Base-by-base conservation (phyloP, 1,139 yeast species). In the Geotrichum candidum region DNA sequence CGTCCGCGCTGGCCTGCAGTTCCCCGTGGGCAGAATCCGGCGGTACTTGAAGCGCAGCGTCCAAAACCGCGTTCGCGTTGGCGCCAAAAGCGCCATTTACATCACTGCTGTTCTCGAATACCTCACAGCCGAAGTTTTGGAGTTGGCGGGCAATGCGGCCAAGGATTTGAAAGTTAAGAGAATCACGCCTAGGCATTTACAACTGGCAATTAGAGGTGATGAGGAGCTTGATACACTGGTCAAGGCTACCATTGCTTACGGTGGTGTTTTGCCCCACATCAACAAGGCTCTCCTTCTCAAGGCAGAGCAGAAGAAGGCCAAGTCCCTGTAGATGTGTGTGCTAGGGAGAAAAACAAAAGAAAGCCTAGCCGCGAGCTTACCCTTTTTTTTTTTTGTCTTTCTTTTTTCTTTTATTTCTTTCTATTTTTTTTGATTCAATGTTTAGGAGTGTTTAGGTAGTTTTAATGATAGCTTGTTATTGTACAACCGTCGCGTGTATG, bases 201-300 rank as follows among this genome's bases (percentile, higher is more conserved):
- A 94, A 79, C 85, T 95, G 77, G 99, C 99, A 67, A 94, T 94
- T 73, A 89, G 99, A 80, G 98, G 98, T 68, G 99, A 95, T 79
- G 99, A 94, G 78, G 99, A 95, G 79, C 85, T 95, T 77, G 98
- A 94, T 80, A 88, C 90, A 70, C 83, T 95, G 76, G 90, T 95
- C 73, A 88, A 90, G 76, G 99, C 98, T 68, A 95, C 99, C 65
- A 95, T 95, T 77, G 98, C 99, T 58, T 92, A 88, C 72, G 99
- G 99, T 80, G 99, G 99, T 86, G 99, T 95, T 63, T 83, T 94
- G 80, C 99, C 99, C 62, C 97, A 92, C 74, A 90, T 92, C 76
- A 92, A 91, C 81, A 90, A 91, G 80, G 97, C 96, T 63, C 83
- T 91, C 73, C 81, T 92, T 76, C 84, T 91, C 78, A 92, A 92